phyloP scores from a whole-genome alignment of 2,329 filamentous ascomycete species.

The Neopestalotiopsis sp. region DNA sequence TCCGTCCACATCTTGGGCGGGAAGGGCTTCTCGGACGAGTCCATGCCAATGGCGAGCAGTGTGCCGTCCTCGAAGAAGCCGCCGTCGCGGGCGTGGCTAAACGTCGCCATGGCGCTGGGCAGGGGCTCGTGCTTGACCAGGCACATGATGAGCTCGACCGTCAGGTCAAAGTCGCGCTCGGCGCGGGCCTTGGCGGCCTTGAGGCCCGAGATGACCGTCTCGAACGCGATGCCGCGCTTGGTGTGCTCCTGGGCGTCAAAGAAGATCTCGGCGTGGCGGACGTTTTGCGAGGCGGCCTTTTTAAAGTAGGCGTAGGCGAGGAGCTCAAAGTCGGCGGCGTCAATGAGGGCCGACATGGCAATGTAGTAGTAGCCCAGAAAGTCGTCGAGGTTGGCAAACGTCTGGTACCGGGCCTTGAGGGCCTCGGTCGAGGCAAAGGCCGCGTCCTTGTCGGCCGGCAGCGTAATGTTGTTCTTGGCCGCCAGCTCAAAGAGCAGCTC shows the following conservation, averaged over 20 bases:
- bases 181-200: slow-evolving; percentile 64
- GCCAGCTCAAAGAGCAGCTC: slow-evolving; percentile 73
- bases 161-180: slow-evolving; percentile 66
- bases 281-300: slow-evolving; percentile 66
- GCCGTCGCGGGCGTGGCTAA: slow-evolving; percentile 43
- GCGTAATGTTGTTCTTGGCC: slow-evolving; percentile 64
- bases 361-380: slow-evolving; percentile 82
- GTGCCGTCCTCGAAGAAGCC: slow-evolving; percentile 56
- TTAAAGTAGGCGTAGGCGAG: slow-evolving; percentile 75
- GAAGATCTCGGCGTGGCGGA: slow-evolving; percentile 78
- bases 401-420: slow-evolving; percentile 66
- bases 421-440: slow-evolving; percentile 66
- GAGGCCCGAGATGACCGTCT: slow-evolving; percentile 69
- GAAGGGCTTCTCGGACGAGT: slow-evolving; percentile 65
- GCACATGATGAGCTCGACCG: slow-evolving; percentile 71
- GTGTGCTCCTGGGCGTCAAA: slow-evolving; percentile 82
- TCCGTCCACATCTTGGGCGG: slow-evolving; percentile 65
- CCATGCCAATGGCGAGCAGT: slow-evolving; percentile 69
- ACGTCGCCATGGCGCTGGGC: slow-evolving; percentile 55
- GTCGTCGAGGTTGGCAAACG: slow-evolving; percentile 75
- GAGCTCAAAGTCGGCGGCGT: slow-evolving; percentile 71
- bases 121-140: slow-evolving; percentile 73
- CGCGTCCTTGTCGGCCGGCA: slow-evolving; percentile 62
- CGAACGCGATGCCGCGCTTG: slow-evolving; percentile 64
- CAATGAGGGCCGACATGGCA: slow-evolving; percentile 72